A percentile compares a stretch with the other conserved stretches of the same genome.
These are phyloP conservation scores for Russula olivacea DNA, from an alignment of 768 basidiomycete species.

Conservation along the genomic window DNA sequence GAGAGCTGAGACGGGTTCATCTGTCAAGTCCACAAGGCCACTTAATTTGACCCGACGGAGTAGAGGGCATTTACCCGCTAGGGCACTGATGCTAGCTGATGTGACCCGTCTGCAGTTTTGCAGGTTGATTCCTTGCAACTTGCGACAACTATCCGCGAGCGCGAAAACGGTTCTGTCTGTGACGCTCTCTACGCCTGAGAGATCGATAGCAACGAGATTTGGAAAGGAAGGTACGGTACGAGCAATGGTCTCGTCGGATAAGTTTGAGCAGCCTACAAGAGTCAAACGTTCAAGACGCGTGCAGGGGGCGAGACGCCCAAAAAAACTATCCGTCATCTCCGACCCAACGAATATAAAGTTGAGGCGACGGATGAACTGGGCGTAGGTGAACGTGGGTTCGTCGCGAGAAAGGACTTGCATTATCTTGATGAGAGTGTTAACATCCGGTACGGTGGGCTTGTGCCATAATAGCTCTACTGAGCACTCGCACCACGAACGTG, in stretches of 20 bases:
- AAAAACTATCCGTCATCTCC: slow-evolving; percentile 67
- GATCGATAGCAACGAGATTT: slow-evolving; percentile 82
- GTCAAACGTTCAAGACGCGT: slow-evolving; percentile 83
- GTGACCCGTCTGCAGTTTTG: slow-evolving; percentile 76
- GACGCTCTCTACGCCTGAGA: slow-evolving; percentile 63
- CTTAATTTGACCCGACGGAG: slow-evolving; percentile 89
- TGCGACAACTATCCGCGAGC: slow-evolving; percentile 62
- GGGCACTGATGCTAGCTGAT: slow-evolving; percentile 66
- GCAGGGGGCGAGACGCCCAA: slow-evolving; percentile 67
- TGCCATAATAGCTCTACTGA: slow-evolving; percentile 94
- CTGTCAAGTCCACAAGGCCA: slow-evolving; percentile 68
- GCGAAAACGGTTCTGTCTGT: slow-evolving; percentile 67
- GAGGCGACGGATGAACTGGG: slow-evolving; percentile 81
- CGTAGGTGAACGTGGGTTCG: slow-evolving; percentile 80
- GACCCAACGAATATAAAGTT: slow-evolving; percentile 73
- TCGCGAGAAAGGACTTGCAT: slow-evolving; percentile 57
- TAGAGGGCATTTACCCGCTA: slow-evolving; percentile 68
- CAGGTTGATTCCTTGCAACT: slow-evolving; percentile 89
- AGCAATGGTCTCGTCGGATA: slow-evolving; percentile 59
- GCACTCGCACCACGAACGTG: slow-evolving; percentile 91
- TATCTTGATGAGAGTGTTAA: slow-evolving; percentile 71
- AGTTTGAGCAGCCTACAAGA: slow-evolving; percentile 66
- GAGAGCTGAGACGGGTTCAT: slow-evolving; percentile 67
- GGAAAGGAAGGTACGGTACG: slow-evolving; percentile 62
- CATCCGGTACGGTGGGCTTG: slow-evolving; percentile 69